These are phyloP conservation scores for Plantago lanceolata DNA, from an alignment of 305 asterid species.

Conservation along the genomic window DNA sequence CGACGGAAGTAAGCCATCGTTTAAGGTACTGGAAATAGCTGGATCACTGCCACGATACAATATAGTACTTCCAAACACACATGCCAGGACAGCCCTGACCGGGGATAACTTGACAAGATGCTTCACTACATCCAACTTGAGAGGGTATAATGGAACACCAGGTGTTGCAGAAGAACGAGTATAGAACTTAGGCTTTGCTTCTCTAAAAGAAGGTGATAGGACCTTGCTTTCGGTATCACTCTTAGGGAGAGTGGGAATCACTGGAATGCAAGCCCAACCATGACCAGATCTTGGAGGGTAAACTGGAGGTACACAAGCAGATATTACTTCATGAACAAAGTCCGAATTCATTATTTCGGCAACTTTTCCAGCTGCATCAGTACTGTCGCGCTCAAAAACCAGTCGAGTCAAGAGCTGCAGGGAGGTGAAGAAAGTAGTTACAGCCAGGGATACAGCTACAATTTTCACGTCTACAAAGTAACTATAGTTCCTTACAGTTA, in stretches of 20 bases:
- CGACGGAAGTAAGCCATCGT: slow-evolving; percentile 49
- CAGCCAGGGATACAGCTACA: slow-evolving; percentile 22
- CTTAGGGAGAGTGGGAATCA: slow-evolving; percentile 69
- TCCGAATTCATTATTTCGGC: slow-evolving; percentile 94
- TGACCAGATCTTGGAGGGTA: slow-evolving; percentile 96
- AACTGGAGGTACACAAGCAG: slow-evolving; percentile 98
- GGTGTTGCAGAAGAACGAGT: slow-evolving; percentile 84
- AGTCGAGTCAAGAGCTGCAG: slow-evolving; percentile 93
- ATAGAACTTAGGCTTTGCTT: slow-evolving; percentile 80
- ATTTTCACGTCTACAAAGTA: slow-evolving; percentile 9
- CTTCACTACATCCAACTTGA: slow-evolving; percentile 81
- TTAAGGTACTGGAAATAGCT: slow-evolving; percentile 64
- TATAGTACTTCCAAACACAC: slow-evolving; percentile 94
- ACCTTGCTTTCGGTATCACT: slow-evolving; percentile 58
- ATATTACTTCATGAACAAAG: slow-evolving; percentile 93
- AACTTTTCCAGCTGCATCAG: slow-evolving; percentile 96
- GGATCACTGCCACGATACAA: slow-evolving; percentile 73
- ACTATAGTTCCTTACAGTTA: background rate
- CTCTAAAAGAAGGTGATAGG: slow-evolving; percentile 74
- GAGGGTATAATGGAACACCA: slow-evolving; percentile 86
- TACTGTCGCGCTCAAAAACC: slow-evolving; percentile 87
- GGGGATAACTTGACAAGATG: slow-evolving; percentile 92
- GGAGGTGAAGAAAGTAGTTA: slow-evolving; percentile 21
- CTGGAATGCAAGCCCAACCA: slow-evolving; percentile 98
- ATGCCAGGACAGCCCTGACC: slow-evolving; percentile 93